Evolutionary conservation across 352 stramenopile genomes (phyloP), one percentile per base, ranked within the genome.

Genomic region (Pythium phragmitis): DNA sequence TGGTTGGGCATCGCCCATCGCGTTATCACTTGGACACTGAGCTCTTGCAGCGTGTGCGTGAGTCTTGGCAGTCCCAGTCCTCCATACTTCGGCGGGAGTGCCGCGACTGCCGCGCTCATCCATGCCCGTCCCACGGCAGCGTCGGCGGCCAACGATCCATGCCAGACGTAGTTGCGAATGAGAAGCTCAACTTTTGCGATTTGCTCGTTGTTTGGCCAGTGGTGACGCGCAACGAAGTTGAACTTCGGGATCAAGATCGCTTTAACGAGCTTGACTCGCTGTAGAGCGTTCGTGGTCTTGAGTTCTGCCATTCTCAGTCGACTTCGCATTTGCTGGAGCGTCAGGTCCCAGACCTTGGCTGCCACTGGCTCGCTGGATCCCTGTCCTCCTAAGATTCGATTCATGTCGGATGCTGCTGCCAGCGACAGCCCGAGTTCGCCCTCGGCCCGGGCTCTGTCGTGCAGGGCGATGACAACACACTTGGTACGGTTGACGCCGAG

Each of bases 221-320:
- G 26, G 47, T 68, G 62, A 0, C 54, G 34, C 0, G 46, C 53
- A 7, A 68, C 47, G 19, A 57, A 68, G 0, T 47, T 37, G 9
- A 63, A 48, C 46, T 68, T 68, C 3, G 62, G 62, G 0, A 68
- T 5, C 1, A 59, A 0, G 21, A 68, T 51, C 1, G 54, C 54
- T 2, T 30, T 23, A 1, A 34, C 26, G 5, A 68, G 28, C 23
- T 63, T 30, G 2, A 54, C 39, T 3, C 54, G 62, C 23, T 68
- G 62, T 0, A 59, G n/a, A 6, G 48, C 54, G 30, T 68, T 51
- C 12, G 53, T 63, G 2, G 62, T 68, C 21, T 68, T 63, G 7
- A 55, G 0, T 28, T 21, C 19, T 3, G 46, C 54, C 5, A 57
- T 28, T 11, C 47, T 26, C 5, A 68, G 28, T 6, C 62, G 36